Conservation (phyloP, 345 rosid species). For the Pistacia integerrima region DNA sequence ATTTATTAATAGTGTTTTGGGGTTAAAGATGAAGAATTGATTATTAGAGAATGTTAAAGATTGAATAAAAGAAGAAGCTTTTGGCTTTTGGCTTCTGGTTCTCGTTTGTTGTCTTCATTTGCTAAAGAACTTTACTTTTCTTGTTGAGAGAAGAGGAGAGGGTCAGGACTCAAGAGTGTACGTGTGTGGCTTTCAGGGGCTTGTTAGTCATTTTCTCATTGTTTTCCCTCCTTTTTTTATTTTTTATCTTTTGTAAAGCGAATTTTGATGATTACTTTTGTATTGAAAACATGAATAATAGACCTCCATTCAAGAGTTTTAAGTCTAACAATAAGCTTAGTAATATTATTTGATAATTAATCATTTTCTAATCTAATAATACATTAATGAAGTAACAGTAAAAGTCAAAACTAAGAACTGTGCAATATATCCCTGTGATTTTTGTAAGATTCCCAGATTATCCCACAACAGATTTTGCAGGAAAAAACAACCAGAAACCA, state of each 20-base stretch:
- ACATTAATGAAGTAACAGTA: too few species aligned
- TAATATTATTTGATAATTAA: too few species aligned
- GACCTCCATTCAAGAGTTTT: too few species aligned
- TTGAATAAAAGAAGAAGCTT: neutral
- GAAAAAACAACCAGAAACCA: neutral
- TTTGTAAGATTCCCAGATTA: neutral
- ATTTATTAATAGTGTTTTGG: neutral
- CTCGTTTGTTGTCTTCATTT: neutral
- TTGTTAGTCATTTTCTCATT: too few species aligned
- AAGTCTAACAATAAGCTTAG: too few species aligned
- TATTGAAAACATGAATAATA: too few species aligned
- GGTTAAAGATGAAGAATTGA: neutral
- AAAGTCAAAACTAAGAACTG: neutral
- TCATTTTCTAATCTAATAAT: too few species aligned
- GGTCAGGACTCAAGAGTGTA: too few species aligned
- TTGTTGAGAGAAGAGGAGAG: neutral
- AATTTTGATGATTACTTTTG: too few species aligned
- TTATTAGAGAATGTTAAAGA: neutral
- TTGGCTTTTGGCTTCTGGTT: too few species aligned
- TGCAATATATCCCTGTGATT: neutral
- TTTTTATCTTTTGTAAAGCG: neutral
- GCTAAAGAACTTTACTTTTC: constrained; percentile 40
- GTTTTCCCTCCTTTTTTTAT: neutral
- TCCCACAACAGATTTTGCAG: neutral
- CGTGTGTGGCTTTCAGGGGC: too few species aligned